A percentile compares a stretch with the other conserved stretches of the same genome.
These are phyloP conservation scores for Monilinia polystroma DNA, from an alignment of 2,329 filamentous ascomycete genomes.

Conservation along the genomic window DNA sequence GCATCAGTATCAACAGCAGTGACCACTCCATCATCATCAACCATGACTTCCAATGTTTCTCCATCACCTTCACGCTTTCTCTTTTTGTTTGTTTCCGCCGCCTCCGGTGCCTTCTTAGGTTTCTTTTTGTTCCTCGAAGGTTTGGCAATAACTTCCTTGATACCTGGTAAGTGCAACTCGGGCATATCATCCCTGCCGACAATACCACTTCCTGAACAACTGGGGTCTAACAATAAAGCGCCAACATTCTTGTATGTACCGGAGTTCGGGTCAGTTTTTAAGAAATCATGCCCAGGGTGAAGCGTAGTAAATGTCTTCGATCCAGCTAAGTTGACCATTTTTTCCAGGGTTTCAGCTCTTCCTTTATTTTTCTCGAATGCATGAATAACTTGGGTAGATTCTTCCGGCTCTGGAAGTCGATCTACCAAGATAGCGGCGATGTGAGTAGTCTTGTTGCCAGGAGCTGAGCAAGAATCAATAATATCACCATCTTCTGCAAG, in stretches of 20 bases:
- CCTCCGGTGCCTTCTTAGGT: conserved; percentile 28
- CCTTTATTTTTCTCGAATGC: conserved; percentile 76
- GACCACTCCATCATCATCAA: conserved; percentile 58
- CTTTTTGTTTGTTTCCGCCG: conserved; percentile 34
- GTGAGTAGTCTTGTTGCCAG: conserved; percentile 97
- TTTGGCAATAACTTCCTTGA: conserved; percentile 35
- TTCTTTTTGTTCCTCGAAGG: conserved; percentile 36
- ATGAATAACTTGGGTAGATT: conserved; percentile 54
- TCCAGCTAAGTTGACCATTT: conserved; percentile 80
- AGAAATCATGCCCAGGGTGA: conserved; percentile 75
- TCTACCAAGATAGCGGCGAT: conserved; percentile 68
- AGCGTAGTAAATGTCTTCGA: conserved; percentile 66
- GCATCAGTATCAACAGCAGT: conserved; percentile 53
- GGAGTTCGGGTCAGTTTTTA: conserved; percentile 67
- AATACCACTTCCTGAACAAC: conserved; percentile 94
- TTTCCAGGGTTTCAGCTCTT: conserved; percentile 73
- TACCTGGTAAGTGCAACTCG: conserved; percentile 57
- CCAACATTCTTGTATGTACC: conserved; percentile 67
- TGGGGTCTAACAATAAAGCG: conserved; percentile 83
- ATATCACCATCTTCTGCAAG: conserved; percentile 67
- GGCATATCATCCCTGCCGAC: conserved; percentile 81
- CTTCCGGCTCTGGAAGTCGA: conserved; percentile 40
- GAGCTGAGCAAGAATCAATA: conserved; percentile 91
- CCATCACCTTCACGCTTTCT: conserved; percentile 38
- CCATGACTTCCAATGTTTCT: conserved; percentile 39